Base-by-base conservation (phyloP, 2,329 filamentous ascomycete genomes). In the Colletotrichum costaricense region DNA sequence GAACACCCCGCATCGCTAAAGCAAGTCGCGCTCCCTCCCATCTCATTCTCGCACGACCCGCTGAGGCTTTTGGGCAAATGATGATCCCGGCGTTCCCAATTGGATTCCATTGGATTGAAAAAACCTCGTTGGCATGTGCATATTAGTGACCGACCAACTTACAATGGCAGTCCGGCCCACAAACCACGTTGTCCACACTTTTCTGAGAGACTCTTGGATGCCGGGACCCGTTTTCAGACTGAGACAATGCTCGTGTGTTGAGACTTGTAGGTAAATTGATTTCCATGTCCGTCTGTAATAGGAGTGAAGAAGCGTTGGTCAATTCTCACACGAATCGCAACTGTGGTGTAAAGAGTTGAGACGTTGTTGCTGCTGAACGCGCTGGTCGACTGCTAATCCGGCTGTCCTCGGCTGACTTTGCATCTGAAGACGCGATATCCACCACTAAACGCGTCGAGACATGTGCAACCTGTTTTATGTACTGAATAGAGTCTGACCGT, bases 201-300 rank as follows among this genome's bases (percentile, higher is more conserved):
- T 58, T 22, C 42, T n/a, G 4, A 26, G 49, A 64, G 30, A 35
- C 49, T 55, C 14, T 5, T 30, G 68, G 58, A 12, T 28, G 58
- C 64, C 26, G n/a, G 55, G 56, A 35, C 66, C 71, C 60, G 67
- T 73, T 71, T 71, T 66, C 67, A 62, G 71, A 73, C 60, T 73
- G 71, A 73, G 60, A 72, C 63, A 67, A 49, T 38, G 24, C 46
- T 60, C 42, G 46, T 70, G 58, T 69, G 63, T 71, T 60, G 56
- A 70, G 46, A 73, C 67, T 49, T n/a, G 42, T 35, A 35, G 9
- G 33, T 12, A 9, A 46, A n/a, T 28, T 30, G 16, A 38, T 49
- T 22, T 38, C 38, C 26, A 28, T 56, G 22, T 46, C 26, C 33
- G 35, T 56, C 38, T 9, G 16, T 26, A 14, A 33, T 35, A 35